Conservation (phyloP, 2,329 filamentous ascomycete genomes). For the Arthrinium phaeospermum region DNA sequence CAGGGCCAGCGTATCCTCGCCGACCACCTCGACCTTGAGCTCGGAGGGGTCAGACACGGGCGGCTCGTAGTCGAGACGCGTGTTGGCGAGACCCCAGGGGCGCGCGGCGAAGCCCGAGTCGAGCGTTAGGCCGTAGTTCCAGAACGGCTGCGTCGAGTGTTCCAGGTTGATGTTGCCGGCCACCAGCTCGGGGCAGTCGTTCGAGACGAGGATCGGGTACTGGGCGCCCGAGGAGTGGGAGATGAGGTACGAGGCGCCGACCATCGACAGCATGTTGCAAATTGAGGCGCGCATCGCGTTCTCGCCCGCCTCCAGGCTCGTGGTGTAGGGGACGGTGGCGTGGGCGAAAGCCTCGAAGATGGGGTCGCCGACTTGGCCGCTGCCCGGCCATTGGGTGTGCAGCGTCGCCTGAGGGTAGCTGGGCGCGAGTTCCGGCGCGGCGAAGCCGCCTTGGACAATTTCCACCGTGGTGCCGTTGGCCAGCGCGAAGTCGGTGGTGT, state of each 20-base stretch:
- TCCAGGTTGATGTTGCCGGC: constrained; percentile 40
- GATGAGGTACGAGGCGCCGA: constrained; percentile 38
- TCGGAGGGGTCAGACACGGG: constrained; percentile 31
- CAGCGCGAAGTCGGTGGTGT: constrained; percentile 35
- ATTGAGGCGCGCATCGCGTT: constrained; percentile 32
- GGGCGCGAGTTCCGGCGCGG: constrained; percentile 31
- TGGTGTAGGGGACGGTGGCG: constrained; percentile 45
- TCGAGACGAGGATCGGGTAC: constrained; percentile 29
- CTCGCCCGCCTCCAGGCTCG: constrained; percentile 29
- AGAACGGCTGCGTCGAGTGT: constrained; percentile 37
- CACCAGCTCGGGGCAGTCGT: constrained; percentile 36
- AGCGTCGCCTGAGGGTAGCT: constrained; percentile 40
- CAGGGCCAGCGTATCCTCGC: constrained; percentile 28
- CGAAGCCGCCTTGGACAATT: constrained; percentile 35
- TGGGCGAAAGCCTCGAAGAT: constrained; percentile 55
- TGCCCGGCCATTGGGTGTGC: constrained; percentile 42
- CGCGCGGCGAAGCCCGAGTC: constrained; percentile 26
- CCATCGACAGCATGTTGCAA: constrained; percentile 32
- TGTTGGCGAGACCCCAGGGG: constrained; percentile 37
- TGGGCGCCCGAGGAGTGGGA: constrained; percentile 35
- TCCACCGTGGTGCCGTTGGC: constrained; percentile 34
- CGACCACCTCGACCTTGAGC: constrained; percentile 34
- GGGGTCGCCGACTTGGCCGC: constrained; percentile 45
- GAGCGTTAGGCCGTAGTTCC: constrained; percentile 30
- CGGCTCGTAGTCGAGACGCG: constrained; percentile 37